Evolutionary conservation across 2,329 filamentous ascomycete genomes (phyloP).

Genomic region (Incumbomyces delicatus): DNA sequence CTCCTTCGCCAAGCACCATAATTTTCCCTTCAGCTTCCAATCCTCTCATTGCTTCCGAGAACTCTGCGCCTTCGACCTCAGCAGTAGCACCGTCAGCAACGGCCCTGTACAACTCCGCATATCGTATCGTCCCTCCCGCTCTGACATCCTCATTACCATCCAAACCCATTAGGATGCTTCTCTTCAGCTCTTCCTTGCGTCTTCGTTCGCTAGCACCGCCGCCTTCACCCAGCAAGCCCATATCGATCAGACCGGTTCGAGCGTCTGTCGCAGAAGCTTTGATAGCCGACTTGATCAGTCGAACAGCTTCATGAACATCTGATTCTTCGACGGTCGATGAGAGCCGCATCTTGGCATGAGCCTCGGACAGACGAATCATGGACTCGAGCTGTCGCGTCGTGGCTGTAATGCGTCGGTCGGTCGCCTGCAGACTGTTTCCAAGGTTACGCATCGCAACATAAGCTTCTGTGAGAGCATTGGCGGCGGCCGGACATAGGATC

Average conservation of each 20-base stretch:
- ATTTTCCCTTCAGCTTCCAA: conserved; percentile 79
- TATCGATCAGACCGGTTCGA: conserved; percentile 85
- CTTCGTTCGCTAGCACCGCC: conserved; percentile 79
- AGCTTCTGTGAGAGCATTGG: conserved; percentile 70
- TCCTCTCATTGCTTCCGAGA: conserved; percentile 67
- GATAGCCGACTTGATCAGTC: conserved; percentile 84
- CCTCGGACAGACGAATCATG: conserved; percentile 95
- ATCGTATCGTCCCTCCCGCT: conserved; percentile 56
- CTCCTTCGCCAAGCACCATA: conserved; percentile 73
- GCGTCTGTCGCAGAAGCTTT: conserved; percentile 96
- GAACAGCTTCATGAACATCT: conserved; percentile 84
- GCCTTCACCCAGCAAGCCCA: conserved; percentile 92
- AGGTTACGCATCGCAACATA: conserved; percentile 95
- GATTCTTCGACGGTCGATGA: conserved; percentile 61
- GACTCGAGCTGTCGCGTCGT: conserved; percentile 94
- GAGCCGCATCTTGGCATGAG: conserved; percentile 95
- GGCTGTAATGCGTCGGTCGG: conserved; percentile 93
- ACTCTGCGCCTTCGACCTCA: conserved; percentile 66
- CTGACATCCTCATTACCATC: conserved; percentile 53
- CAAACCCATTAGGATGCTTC: conserved; percentile 60
- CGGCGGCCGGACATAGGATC: conserved; percentile 66
- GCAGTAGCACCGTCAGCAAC: conserved; percentile 61
- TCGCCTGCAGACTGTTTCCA: conserved; percentile 73
- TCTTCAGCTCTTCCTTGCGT: conserved; percentile 74
- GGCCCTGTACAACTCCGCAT: conserved; percentile 65